These are phyloP conservation scores for Botrytis tulipae DNA, from an alignment of 2,329 filamentous ascomycete genomes.

Conservation along the genomic window DNA sequence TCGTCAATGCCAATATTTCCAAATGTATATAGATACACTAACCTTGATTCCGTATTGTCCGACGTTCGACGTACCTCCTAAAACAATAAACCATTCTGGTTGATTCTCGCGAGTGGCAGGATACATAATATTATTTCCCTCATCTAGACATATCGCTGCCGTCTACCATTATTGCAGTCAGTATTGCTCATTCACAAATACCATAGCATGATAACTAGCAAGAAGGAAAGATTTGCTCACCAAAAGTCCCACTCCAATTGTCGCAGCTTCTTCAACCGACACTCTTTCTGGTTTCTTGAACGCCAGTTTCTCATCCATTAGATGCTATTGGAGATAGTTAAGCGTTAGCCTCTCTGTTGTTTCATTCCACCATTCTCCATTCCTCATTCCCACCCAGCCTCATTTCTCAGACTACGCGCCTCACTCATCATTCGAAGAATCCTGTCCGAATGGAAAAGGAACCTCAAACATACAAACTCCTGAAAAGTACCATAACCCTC, in stretches of 20 bases:
- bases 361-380: neutral
- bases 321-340: constrained; percentile 26
- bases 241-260: constrained; percentile 41
- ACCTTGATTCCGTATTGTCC: constrained; percentile 41
- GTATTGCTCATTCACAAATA: neutral
- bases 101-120: constrained; percentile 20
- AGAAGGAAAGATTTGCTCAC: constrained; percentile 28
- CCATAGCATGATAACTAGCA: neutral
- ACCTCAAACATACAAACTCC: neutral
- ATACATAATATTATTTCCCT: constrained; percentile 7
- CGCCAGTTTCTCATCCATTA: constrained; percentile 41
- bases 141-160: constrained; percentile 7
- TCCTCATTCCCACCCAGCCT: neutral
- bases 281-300: constrained; percentile 38
- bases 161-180: constrained; percentile 1
- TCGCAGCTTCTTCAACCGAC: constrained; percentile 38
- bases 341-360: constrained; percentile 1
- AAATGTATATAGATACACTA: neutral
- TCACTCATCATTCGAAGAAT: neutral
- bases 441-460: neutral
- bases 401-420: neutral
- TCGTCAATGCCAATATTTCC: neutral
- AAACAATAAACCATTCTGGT: constrained; percentile 42
- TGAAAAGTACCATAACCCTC: constrained; percentile 31
- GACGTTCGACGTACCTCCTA: constrained; percentile 41